These are phyloP conservation scores for Dothistroma pini DNA, from an alignment of 2,329 filamentous ascomycete species.

Conservation along the genomic window DNA sequence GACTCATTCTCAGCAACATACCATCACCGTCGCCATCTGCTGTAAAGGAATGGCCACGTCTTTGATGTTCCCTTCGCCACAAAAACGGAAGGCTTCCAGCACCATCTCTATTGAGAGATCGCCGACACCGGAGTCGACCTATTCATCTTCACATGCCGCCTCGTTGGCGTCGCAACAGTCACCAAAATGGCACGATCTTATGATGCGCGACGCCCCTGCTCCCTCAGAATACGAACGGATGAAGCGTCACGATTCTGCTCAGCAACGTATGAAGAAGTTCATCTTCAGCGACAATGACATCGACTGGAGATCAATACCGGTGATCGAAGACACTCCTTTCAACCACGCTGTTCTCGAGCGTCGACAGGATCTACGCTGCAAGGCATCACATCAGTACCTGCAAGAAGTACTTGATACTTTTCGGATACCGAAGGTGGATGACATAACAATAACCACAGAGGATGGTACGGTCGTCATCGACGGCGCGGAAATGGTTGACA, in stretches of 20 bases:
- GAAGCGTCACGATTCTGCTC: conserved; percentile 5
- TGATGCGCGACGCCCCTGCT: conserved; percentile 3
- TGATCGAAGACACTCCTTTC: conserved; percentile 18
- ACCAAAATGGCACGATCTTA: background rate
- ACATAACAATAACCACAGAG: conserved; percentile 1
- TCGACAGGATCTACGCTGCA: conserved; percentile 19
- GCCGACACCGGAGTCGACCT: conserved; percentile 2
- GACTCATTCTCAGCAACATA: background rate
- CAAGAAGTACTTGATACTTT: conserved; percentile 15
- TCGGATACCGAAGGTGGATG: conserved; percentile 1
- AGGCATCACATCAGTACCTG: conserved; percentile 18
- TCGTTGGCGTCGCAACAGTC: background rate
- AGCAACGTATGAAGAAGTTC: conserved; percentile 14
- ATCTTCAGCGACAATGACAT: conserved; percentile 19
- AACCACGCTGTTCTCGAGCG: conserved; percentile 14
- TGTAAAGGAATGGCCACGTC: background rate
- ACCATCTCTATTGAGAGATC: background rate
- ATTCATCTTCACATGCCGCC: background rate
- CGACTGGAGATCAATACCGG: conserved; percentile 25
- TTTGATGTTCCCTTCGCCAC: background rate
- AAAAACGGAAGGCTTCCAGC: background rate
- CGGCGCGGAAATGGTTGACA: conserved; percentile 24
- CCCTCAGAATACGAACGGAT: background rate
- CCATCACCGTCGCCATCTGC: background rate
- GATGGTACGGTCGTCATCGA: conserved; percentile 13